Evolutionary conservation across 2,329 filamentous ascomycete genomes (phyloP), one percentile per base, ranked within the genome.

Genomic region (Neospermospora avenae): DNA sequence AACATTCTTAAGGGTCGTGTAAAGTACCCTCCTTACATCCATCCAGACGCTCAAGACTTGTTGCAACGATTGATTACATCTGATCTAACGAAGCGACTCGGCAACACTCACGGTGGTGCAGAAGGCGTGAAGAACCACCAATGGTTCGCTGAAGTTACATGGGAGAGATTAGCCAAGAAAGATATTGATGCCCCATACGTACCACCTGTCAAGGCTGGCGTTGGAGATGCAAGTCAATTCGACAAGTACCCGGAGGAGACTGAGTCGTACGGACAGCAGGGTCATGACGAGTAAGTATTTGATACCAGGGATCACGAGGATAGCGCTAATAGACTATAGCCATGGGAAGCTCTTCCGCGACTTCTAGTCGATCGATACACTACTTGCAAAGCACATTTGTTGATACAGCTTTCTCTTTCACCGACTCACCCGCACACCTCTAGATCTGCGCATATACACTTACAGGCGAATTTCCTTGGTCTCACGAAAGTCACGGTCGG

Each of bases 171-270:
- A 69, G 87, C 90, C 39, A 89, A 92, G 74, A 98, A 97, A 77
- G 95, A 99, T 71, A 99, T 99, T 63, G 95, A 99, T 76, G 95
- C 95, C 39, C 95, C 95, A 4, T 99, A 99, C 74, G 95, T 96
- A 58, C 95, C 95, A 16, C 95, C 95, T 0, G 93, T 99, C 63
- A 90, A 95, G 74, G 93, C 91, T 44, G 95, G 95, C 44, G 88
- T 91, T 31, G 95, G 95, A 61, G 95, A 99, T 77, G 91, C 95
- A 55, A 97, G 93, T 77, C 90, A 97, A 76, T 99, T 99, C 73
- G 95, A 99, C 77, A 91, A 93, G 75, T 99, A 99, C 75, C 93
- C 95, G 1, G 95, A 99, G 76, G 95, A 99, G 76, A 91, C 90
- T 46, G 95, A 99, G 76, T 86, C 88, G 73, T 99, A 99, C 73